These are phyloP conservation scores for Epichloe sylvatica DNA, from an alignment of 2,329 filamentous ascomycete species.

Conservation along the genomic window DNA sequence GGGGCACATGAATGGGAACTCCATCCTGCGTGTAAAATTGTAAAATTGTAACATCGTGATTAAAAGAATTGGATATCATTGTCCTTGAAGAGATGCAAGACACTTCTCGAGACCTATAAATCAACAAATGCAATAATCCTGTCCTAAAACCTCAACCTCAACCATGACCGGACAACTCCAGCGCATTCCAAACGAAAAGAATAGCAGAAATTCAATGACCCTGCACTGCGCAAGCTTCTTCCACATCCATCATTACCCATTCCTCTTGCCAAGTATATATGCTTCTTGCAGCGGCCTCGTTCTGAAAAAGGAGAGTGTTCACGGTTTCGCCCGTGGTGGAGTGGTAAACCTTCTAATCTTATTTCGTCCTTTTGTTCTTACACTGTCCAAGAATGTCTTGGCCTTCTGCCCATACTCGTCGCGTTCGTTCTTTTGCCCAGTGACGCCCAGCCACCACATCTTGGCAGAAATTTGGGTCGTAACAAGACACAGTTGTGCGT, in stretches of 20 bases:
- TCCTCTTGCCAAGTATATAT: neutral
- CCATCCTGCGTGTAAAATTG: neutral
- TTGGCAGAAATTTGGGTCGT: slow-evolving; percentile 42
- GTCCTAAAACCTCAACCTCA: neutral
- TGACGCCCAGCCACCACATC: slow-evolving; percentile 42
- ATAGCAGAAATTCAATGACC: neutral
- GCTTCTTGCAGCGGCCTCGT: neutral
- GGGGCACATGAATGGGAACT: neutral
- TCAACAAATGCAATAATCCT: neutral
- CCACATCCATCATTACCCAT: neutral
- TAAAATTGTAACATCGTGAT: neutral
- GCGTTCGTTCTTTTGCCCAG: slow-evolving; percentile 33
- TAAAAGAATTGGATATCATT: neutral
- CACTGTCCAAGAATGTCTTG: slow-evolving; percentile 22
- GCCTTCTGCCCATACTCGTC: slow-evolving; percentile 35
- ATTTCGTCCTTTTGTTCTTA: neutral
- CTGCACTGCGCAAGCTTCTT: neutral
- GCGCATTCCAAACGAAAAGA: neutral
- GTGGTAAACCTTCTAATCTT: neutral
- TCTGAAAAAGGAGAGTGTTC: neutral
- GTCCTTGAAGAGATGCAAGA: neutral
- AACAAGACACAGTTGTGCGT: slow-evolving; percentile 28
- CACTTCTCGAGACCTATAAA: neutral
- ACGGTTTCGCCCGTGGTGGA: neutral
- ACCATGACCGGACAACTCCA: slow-evolving; percentile 4